Conservation (phyloP, 108 stramenopile genomes). For the Nannochloropsis gaditana region DNA sequence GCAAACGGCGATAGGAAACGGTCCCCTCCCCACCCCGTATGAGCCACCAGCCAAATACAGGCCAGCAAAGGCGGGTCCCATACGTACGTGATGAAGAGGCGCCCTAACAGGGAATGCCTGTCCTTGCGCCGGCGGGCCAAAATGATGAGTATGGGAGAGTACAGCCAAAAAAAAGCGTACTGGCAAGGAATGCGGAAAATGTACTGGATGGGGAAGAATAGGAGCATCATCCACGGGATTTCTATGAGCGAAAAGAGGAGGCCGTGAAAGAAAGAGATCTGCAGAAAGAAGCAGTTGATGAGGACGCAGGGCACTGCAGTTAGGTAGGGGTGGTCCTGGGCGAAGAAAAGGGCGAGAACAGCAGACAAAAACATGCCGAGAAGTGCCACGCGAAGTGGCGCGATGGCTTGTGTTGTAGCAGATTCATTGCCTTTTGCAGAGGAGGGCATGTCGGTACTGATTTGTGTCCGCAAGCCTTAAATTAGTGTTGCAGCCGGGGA, state of each 20-base stretch:
- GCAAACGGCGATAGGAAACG: not conserved
- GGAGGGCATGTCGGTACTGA: not conserved
- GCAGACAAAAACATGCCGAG: not conserved
- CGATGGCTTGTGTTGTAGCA: not conserved
- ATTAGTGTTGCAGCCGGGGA: no score
- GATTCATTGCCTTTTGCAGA: not conserved
- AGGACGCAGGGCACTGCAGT: not conserved
- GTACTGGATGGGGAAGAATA: not conserved
- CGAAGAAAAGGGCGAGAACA: not conserved
- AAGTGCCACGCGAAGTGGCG: not conserved
- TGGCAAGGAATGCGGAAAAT: not conserved
- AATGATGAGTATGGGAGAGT: not conserved
- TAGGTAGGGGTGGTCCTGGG: constrained; percentile 3
- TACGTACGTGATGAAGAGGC: not conserved
- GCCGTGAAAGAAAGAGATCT: not conserved
- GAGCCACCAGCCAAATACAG: not conserved
- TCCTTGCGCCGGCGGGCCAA: not conserved
- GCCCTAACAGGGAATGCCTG: not conserved
- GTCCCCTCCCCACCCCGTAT: not conserved
- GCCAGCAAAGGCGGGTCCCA: not conserved
- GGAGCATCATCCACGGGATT: constrained; percentile 13
- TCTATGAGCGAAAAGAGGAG: constrained; percentile 11
- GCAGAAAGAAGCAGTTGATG: constrained; percentile 2
- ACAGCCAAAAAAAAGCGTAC: not conserved
- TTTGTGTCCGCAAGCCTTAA: no score